Base-by-base conservation (phyloP, 805 yeast species). In the Ogataea haglerorum region DNA sequence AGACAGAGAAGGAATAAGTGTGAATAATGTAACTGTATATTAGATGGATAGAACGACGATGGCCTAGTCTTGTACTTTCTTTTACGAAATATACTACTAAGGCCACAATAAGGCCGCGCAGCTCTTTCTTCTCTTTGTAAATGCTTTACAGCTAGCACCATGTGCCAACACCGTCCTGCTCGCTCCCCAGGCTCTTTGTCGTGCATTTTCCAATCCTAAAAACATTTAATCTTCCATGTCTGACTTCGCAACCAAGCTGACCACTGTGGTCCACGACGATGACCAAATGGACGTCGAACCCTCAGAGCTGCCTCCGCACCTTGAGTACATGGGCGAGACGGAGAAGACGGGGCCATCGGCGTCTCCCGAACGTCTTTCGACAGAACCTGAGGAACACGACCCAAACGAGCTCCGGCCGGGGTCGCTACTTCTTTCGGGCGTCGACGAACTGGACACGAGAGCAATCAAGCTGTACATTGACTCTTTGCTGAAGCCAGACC, bases 401-500 rank as follows among this genome's bases (percentile, higher is more conserved):
- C 49, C 52, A 2, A 48, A 43, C 30, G 60, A 54, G 12, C 53
- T 58, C 42, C 67, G 81, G 34, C 71, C 74, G 2, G 75, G 72
- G 22, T 70, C 81, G 0, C 46, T 82, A 14, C 67, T 63, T 40
- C 46, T 82, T 4, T 56, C 65, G 31, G 90, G 90, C 15, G 88
- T 82, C 3, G 85, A 82, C 46, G 76, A 72, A 40, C 64, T 82
- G 33, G 71, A 81, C 30, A 78, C 85, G 6, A 68, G 72, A 35
- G 82, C 79, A 40, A 73, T 82, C 48, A 77, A 77, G 58, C 56
- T 69, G 10, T 81, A 68, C 52, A 58, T 81, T n/a, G 78, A 74
- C 40, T 60, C 63, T 39, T 70, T 72, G 51, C 43, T 70, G 15
- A 64, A 59, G 49, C 68, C 68, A 6, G 58, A 54, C 23, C 51